Evolutionary conservation across 768 basidiomycete genomes (phyloP), one percentile per base, ranked within the genome.

Genomic region (Sarcodon sp.): DNA sequence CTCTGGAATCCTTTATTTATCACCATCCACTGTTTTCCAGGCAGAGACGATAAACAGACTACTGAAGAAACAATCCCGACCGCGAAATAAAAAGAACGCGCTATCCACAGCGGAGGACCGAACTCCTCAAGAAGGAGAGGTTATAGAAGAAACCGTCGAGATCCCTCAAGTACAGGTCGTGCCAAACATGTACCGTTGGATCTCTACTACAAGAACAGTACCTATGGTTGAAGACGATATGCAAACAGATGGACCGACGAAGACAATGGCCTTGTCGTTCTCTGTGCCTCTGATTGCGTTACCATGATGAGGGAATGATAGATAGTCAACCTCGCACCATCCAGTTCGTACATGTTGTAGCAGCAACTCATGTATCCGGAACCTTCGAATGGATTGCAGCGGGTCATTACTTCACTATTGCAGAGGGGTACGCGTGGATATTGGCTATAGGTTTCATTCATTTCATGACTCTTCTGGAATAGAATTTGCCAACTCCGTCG

Each of bases 11-110:
- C 33, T 35, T 27, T n/a, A 39, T 47, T 9, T 21, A 10, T 31
- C 18, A 10, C 41, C 9, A 11, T 5, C 43, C 37, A 45, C 3
- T 46, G 13, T 2, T 4, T 16, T 10, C 15, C 55, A 89, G 85
- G 79, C 79, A 18, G 89, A 91, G 57, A 91, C 89, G 0, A 91
- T 92, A 61, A 90, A 90, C 55, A 81, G 89, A 27, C 71, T 92
- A 11, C 73, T 92, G 45, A 88, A 88, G 61, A 91, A 90, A 62
- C 87, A 87, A 58, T 79, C 81, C 13, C 75, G 81, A 8, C 71
- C 83, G 2, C 73, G 76, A 39, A 75, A 71, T 45, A 82, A 76
- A 54, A 76, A 79, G 9, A 72, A 68, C n/a, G 69, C 62, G 0
- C 54, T 69, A 31, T 70, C 71, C 12, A 73, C 71, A 1, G 68